Conservation (phyloP, 306 rosid species). For the Prunus mongolica region DNA sequence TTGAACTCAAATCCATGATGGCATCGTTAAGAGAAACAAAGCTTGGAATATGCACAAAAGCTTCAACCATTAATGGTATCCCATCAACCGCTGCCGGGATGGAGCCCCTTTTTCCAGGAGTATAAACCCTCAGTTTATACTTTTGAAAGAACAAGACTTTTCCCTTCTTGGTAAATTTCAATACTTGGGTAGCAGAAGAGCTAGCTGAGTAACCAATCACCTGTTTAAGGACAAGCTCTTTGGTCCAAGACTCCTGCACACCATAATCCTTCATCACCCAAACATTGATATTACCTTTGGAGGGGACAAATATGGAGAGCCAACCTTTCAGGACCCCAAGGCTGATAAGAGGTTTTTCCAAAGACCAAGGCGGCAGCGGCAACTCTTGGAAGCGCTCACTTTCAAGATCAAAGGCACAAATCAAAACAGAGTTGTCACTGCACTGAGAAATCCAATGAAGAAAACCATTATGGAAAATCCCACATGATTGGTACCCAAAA, state of each 20-base stretch:
- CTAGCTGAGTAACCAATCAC: not conserved
- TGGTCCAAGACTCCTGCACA: not conserved
- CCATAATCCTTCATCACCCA: conserved; percentile 13
- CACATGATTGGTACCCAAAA: not conserved
- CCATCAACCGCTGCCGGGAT: not conserved
- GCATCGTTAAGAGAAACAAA: not conserved
- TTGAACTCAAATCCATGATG: not conserved
- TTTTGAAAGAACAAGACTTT: not conserved
- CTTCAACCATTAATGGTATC: not conserved
- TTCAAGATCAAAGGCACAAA: not conserved
- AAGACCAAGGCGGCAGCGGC: not conserved
- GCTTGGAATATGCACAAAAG: not conserved
- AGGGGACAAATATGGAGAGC: not conserved
- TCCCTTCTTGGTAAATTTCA: conserved; percentile 6
- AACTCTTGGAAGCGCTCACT: not conserved
- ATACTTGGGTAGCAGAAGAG: not conserved
- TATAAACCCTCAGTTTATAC: not conserved
- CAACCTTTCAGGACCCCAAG: not conserved
- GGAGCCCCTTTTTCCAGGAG: not conserved
- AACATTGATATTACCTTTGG: not conserved
- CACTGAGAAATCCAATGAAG: conserved; percentile 2
- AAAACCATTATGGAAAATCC: not conserved
- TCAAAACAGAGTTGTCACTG: not conserved
- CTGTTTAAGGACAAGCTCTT: not conserved
- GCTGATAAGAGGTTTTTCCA: not conserved